These are phyloP conservation scores for Hypocreales sp. DNA, from an alignment of 2,329 filamentous ascomycete genomes.

Conservation along the genomic window DNA sequence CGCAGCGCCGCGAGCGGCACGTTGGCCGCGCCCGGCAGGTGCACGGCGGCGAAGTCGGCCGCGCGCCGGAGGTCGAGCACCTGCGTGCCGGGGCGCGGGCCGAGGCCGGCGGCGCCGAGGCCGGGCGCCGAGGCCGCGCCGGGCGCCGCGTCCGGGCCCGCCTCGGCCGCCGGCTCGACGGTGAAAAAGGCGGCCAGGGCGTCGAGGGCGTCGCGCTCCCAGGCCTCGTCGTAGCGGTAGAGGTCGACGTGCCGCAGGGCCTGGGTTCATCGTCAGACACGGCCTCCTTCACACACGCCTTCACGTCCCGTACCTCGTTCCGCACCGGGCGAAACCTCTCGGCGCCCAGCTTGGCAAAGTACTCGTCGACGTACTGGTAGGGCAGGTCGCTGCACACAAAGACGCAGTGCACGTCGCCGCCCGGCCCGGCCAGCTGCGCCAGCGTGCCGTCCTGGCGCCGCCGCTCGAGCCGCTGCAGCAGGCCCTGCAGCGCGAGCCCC, in stretches of 20 bases:
- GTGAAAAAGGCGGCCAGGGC: slow-evolving; percentile 21
- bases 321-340: slow-evolving; percentile 31
- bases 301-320: slow-evolving; percentile 16
- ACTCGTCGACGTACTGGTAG: slow-evolving; percentile 44
- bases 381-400: slow-evolving; percentile 48
- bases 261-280: slow-evolving; percentile 14
- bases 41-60: slow-evolving; percentile 24
- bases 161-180: slow-evolving; percentile 9
- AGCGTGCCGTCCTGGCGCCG: slow-evolving; percentile 28
- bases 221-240: slow-evolving; percentile 38
- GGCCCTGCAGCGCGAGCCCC: slow-evolving; percentile 37
- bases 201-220: slow-evolving; percentile 28
- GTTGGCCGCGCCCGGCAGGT: slow-evolving; percentile 29
- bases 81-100: slow-evolving; percentile 14
- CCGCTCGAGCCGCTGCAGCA: slow-evolving; percentile 31
- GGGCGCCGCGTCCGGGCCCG: too few relatives aligned
- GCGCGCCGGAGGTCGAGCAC: slow-evolving; percentile 27
- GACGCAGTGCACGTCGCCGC: slow-evolving; percentile 34
- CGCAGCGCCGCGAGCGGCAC: slow-evolving; percentile 24
- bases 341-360: slow-evolving; percentile 36
- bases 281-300: not conserved
- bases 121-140: slow-evolving; percentile 10
- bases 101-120: slow-evolving; percentile 6
- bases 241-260: slow-evolving; percentile 31
- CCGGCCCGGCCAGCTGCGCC: slow-evolving; percentile 24